Evolutionary conservation across 73 alveolate genomes (phyloP).

Genomic region (Durusdinium trenchii): DNA sequence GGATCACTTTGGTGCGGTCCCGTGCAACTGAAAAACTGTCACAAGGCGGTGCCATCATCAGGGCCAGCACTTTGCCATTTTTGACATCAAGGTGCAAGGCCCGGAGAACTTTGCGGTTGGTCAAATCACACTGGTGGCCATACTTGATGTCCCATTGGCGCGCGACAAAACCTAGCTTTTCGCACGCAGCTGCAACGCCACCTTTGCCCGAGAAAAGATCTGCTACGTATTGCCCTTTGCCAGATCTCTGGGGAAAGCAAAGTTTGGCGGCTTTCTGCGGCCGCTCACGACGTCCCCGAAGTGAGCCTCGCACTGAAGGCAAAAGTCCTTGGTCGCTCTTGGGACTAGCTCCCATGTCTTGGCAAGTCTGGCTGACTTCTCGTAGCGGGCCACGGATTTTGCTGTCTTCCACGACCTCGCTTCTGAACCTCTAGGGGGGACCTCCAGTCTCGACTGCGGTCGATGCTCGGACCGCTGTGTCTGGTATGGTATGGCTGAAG

Average conservation of each 20-base stretch:
- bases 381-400: slow-evolving; percentile 9
- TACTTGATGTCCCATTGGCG: not conserved
- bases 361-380: slow-evolving; percentile 15
- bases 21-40: slow-evolving; percentile 25
- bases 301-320: not conserved
- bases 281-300: slow-evolving; percentile 12
- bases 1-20: slow-evolving; percentile 21
- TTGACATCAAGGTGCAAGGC: not conserved
- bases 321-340: too few relatives aligned
- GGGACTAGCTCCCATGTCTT: not conserved
- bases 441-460: not conserved
- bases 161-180: not conserved
- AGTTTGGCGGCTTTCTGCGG: not conserved
- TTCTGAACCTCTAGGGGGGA: not conserved
- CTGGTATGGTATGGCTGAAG: slow-evolving; percentile 26
- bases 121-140: not conserved
- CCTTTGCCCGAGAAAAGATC: slow-evolving; percentile 11
- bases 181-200: not conserved
- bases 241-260: not conserved
- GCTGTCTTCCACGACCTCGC: slow-evolving; percentile 41
- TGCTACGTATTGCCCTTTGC: not conserved
- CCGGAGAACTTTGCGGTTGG: not conserved
- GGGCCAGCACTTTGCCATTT: not conserved
- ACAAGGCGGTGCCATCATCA: not conserved
- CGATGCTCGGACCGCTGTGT: slow-evolving; percentile 59